Evolutionary conservation across 768 basidiomycete genomes (phyloP), one percentile per base, ranked within the genome.

Genomic region (Artomyces pyxidatus): DNA sequence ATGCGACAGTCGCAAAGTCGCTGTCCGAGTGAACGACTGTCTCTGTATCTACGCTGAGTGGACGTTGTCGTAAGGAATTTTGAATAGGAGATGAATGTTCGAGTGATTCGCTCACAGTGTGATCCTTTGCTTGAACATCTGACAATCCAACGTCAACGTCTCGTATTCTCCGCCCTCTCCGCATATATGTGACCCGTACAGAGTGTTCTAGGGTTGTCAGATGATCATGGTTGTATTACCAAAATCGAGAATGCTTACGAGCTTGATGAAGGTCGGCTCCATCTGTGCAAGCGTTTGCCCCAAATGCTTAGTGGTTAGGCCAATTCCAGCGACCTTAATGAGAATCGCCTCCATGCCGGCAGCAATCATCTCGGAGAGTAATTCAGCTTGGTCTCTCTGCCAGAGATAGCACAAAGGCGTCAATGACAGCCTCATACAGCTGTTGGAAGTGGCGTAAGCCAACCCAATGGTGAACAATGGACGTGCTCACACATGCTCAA

Each of bases 161-260:
- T 99, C 96, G 65, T 97, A 99, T 68, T 99, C 96, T 2, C 96
- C 96, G 2, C 96, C 96, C 68, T 99, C 96, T 9, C 96, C 96
- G 53, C 95, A 97, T 2, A 95, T 77, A 61, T 99, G 96, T 0
- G 86, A 83, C 4, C 93, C 93, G 58, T 92, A 99, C 23, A 80
- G 66, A 9, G 67, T 61, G 62, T 94, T 90, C 90, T 92, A 55
- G 2, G 16, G 14, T 38, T 43, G 27, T 41, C 42, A 38, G 45
- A 43, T 35, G 14, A 27, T 21, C n/a, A 21, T 44, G 19, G 37
- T 40, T 28, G 25, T 26, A 29, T 48, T 25, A 45, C 35, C 19
- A 17, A 25, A 27, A 40, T 11, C 21, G 22, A 28, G 21, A 29
- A 23, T 12, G 64, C 76, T 51, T 52, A 90, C 92, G 58, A 99